A percentile compares a stretch with the other conserved stretches of the same genome.
phyloP scores from a whole-genome alignment of 2,329 filamentous ascomycete species.

The Zopfia rhizophila region DNA sequence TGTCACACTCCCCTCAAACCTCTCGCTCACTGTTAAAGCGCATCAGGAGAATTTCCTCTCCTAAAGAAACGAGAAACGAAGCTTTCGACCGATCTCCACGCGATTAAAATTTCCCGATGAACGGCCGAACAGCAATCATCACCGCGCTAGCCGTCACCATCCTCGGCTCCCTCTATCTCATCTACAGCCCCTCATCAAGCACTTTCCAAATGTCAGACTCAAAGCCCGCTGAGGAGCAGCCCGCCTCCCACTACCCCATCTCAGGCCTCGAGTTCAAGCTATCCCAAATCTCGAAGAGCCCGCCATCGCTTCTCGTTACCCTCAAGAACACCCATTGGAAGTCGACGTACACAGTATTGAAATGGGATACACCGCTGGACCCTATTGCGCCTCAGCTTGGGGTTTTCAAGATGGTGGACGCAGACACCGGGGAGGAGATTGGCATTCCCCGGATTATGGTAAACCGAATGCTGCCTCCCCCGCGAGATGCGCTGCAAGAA shows the following conservation, averaged over 20 bases:
- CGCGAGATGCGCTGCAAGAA: conserved; percentile 47
- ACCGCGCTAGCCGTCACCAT: conserved; percentile 37
- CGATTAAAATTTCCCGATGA: conserved; percentile 38
- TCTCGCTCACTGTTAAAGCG: no score
- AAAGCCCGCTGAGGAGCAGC: not conserved
- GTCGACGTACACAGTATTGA: conserved; percentile 48
- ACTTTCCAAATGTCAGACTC: conserved; percentile 36
- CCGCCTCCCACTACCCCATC: conserved; percentile 21
- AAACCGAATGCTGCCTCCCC: conserved; percentile 50
- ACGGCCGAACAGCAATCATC: conserved; percentile 36
- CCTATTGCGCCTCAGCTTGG: conserved; percentile 49
- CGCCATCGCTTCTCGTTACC: conserved; percentile 47
- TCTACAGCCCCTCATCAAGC: conserved; percentile 30
- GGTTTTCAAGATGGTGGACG: conserved; percentile 47
- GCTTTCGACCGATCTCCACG: no score
- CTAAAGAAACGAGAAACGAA: no score
- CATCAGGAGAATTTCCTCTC: no score
- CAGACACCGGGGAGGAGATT: conserved; percentile 38
- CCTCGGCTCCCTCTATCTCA: conserved; percentile 42
- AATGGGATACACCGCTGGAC: conserved; percentile 56
- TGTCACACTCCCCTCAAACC: no score
- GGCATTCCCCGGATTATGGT: conserved; percentile 45
- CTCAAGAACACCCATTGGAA: conserved; percentile 48
- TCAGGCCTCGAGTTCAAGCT: conserved; percentile 43
- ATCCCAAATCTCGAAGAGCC: conserved; percentile 39